phyloP scores from a whole-genome alignment of 2,329 filamentous ascomycete genomes.

The Aquanectria penicillioides region DNA sequence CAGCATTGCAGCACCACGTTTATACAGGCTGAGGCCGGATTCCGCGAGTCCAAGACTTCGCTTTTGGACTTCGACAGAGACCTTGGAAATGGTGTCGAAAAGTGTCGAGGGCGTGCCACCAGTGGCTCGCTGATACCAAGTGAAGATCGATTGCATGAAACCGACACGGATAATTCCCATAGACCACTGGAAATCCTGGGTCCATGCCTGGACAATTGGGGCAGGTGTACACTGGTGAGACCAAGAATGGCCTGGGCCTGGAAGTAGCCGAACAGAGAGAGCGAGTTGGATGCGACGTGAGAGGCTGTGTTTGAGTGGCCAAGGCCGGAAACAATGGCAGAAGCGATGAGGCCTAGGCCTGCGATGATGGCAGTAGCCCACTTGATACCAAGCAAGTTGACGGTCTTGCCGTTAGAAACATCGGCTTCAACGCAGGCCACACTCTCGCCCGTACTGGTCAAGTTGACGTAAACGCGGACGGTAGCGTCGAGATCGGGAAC shows the following conservation, averaged over 20 bases:
- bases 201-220: constrained; percentile 94
- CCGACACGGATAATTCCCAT: constrained; percentile 91
- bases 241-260: constrained; percentile 93
- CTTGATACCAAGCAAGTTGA: constrained; percentile 87
- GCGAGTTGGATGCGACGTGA: constrained; percentile 91
- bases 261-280: constrained; percentile 95
- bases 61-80: constrained; percentile 87
- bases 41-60: constrained; percentile 55
- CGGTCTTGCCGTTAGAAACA: constrained; percentile 91
- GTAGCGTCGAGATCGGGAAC: constrained; percentile 92
- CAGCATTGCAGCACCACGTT: constrained; percentile 65
- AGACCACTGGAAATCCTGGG: constrained; percentile 97
- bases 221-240: constrained; percentile 81
- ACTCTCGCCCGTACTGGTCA: constrained; percentile 66
- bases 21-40: constrained; percentile 56
- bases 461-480: constrained; percentile 84
- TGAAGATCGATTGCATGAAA: constrained; percentile 90
- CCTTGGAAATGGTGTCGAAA: constrained; percentile 76
- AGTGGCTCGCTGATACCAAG: constrained; percentile 95
- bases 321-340: constrained; percentile 87
- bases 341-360: constrained; percentile 83
- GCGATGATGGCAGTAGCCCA: constrained; percentile 92
- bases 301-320: constrained; percentile 95
- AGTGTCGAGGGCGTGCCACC: constrained; percentile 85
- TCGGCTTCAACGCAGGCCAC: constrained; percentile 89